Conservation (phyloP, 495 filamentous ascomycete genomes). For the Annulohypoxylon moriforme region DNA sequence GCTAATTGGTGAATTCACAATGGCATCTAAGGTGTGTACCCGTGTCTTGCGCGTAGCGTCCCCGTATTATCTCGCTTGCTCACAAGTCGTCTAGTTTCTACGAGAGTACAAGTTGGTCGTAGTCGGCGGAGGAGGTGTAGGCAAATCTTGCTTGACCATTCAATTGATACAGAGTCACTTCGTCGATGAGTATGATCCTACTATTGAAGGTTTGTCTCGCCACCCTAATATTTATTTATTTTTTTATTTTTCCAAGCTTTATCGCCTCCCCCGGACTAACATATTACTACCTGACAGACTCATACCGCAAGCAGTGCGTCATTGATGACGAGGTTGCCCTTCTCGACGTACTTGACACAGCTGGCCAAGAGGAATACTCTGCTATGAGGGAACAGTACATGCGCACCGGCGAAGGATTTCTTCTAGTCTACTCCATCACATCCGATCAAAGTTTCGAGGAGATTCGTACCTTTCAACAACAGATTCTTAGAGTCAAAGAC, state of each 20-base stretch:
- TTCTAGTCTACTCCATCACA: constrained; percentile 97
- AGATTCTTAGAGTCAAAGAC: constrained; percentile 98
- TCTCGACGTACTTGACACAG: constrained; percentile 97
- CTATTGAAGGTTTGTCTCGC: constrained; percentile 86
- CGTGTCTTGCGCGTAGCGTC: not conserved
- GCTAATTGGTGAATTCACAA: constrained; percentile 46
- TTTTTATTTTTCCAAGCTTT: not conserved
- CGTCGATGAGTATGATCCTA: constrained; percentile 99
- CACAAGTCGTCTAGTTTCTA: constrained; percentile 73
- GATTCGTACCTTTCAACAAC: constrained; percentile 97
- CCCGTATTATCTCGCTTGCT: constrained; percentile 1
- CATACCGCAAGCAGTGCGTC: constrained; percentile 99
- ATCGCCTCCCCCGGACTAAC: constrained; percentile 13
- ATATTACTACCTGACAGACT: constrained; percentile 69
- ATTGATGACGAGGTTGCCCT: constrained; percentile 98
- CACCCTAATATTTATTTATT: not conserved
- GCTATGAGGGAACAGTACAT: constrained; percentile 99
- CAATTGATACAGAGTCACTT: constrained; percentile 99
- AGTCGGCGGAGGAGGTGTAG: constrained; percentile 96
- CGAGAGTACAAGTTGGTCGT: constrained; percentile 99
- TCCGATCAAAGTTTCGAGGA: constrained; percentile 98
- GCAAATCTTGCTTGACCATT: constrained; percentile 99
- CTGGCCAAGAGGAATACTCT: constrained; percentile 98
- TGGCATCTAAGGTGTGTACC: constrained; percentile 60
- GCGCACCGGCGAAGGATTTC: constrained; percentile 98